A percentile compares a stretch with the other conserved stretches of the same genome.
Conservation (phyloP, 805 yeast species). For the Suhomyces faveliae region DNA sequence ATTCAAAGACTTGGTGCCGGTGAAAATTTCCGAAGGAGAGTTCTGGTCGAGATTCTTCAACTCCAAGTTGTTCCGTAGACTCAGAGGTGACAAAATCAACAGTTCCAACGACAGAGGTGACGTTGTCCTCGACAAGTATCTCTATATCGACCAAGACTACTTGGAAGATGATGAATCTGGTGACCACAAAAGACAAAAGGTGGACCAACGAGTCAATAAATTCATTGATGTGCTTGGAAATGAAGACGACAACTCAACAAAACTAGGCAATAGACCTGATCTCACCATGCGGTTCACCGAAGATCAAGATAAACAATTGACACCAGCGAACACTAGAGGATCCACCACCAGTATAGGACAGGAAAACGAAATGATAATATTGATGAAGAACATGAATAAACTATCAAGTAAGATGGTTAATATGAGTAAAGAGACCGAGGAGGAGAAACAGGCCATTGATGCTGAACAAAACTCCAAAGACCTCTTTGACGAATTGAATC, state of each 20-base stretch:
- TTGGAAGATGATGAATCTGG: slow-evolving; percentile 38
- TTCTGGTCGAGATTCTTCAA: slow-evolving; percentile 96
- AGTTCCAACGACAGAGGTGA: slow-evolving; percentile 79
- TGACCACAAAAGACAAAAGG: slow-evolving; percentile 20
- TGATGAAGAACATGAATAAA: slow-evolving; percentile 85
- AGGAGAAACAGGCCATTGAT: neutral
- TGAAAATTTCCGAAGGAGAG: slow-evolving; percentile 77
- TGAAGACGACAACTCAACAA: slow-evolving; percentile 73
- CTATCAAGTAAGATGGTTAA: slow-evolving; percentile 77
- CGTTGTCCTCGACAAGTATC: slow-evolving; percentile 77
- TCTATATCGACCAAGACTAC: slow-evolving; percentile 63
- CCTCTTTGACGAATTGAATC: slow-evolving; percentile 43
- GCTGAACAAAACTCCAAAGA: slow-evolving; percentile 29
- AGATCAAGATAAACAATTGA: slow-evolving; percentile 17
- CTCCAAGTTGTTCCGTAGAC: slow-evolving; percentile 79
- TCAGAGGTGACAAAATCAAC: slow-evolving; percentile 81
- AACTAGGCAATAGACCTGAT: slow-evolving; percentile 80
- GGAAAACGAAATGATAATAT: slow-evolving; percentile 66
- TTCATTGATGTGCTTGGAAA: slow-evolving; percentile 81
- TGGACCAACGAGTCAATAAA: slow-evolving; percentile 54
- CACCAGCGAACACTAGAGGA: neutral
- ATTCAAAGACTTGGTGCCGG: slow-evolving; percentile 85
- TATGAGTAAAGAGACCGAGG: slow-evolving; percentile 11
- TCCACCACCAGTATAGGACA: slow-evolving; percentile 10
- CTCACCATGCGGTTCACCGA: slow-evolving; percentile 77